Percentiles rank a stretch among this genome's conserved stretches.
These are phyloP conservation scores for Xylariaceae sp. DNA, from an alignment of 2,329 filamentous ascomycete species.

Conservation along the genomic window DNA sequence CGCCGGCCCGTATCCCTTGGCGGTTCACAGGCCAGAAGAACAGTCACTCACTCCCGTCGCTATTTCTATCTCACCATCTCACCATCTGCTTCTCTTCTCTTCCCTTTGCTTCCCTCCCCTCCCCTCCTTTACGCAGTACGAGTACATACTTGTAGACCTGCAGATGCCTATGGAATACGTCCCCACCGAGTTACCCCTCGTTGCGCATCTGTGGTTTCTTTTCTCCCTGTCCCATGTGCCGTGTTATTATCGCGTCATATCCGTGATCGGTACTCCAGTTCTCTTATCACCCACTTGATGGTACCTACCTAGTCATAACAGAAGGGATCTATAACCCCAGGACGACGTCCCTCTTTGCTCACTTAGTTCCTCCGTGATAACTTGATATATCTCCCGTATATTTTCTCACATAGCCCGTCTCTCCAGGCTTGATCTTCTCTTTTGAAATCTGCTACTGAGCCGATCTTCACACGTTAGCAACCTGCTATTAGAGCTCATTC, in stretches of 20 bases:
- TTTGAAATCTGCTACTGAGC: no score
- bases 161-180: constrained; percentile 9
- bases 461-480: no score
- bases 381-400: no score
- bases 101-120: constrained; percentile 6
- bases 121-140: constrained; percentile 13
- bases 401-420: no score
- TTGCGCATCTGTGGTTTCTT: constrained; percentile 1
- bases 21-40: neutral
- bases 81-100: neutral
- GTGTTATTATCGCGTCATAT: constrained; percentile 1
- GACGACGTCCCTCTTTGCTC: no score
- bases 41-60: neutral
- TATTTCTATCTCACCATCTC: neutral
- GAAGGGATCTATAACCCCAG: constrained; percentile 12
- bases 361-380: no score
- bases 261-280: neutral
- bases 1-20: constrained; percentile 15
- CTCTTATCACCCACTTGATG: constrained; percentile 1
- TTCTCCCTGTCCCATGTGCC: neutral
- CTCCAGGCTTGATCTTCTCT: no score
- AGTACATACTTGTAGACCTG: constrained; percentile 13
- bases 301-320: constrained; percentile 5
- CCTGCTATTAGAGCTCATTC: no score
- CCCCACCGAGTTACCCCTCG: constrained; percentile 18